These are phyloP conservation scores for Russula sp. DNA, from an alignment of 768 basidiomycete genomes.

Conservation along the genomic window DNA sequence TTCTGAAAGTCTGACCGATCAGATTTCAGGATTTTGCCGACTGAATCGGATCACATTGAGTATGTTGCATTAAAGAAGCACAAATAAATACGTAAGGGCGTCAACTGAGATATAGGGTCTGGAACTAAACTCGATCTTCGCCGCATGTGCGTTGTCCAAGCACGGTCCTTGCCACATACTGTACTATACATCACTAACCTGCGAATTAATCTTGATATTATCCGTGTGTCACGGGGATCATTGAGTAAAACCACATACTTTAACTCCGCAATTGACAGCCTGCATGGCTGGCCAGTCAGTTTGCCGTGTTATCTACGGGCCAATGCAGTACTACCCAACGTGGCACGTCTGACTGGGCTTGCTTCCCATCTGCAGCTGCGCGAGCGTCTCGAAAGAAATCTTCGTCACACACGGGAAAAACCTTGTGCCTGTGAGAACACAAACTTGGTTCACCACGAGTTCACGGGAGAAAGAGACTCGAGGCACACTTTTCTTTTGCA, in stretches of 20 bases:
- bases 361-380: background rate
- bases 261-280: background rate
- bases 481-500: slow-evolving; percentile 51
- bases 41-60: no score
- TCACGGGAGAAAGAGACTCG: background rate
- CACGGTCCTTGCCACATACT: no score
- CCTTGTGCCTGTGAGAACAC: slow-evolving; percentile 39
- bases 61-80: no score
- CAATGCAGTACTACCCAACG: background rate
- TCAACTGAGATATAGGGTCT: no score
- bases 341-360: background rate
- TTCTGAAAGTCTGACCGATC: no score
- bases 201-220: background rate
- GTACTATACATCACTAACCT: no score
- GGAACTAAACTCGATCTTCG: no score
- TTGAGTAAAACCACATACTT: background rate
- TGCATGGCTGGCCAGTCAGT: background rate
- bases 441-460: background rate
- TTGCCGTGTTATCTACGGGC: background rate
- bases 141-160: no score
- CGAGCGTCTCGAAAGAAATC: slow-evolving; percentile 20
- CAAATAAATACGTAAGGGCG: no score
- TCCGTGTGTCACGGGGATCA: background rate
- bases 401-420: slow-evolving; percentile 19
- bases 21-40: no score